These are phyloP conservation scores for Danielozyma ontarioensis DNA, from an alignment of 805 yeast species.

Conservation along the genomic window DNA sequence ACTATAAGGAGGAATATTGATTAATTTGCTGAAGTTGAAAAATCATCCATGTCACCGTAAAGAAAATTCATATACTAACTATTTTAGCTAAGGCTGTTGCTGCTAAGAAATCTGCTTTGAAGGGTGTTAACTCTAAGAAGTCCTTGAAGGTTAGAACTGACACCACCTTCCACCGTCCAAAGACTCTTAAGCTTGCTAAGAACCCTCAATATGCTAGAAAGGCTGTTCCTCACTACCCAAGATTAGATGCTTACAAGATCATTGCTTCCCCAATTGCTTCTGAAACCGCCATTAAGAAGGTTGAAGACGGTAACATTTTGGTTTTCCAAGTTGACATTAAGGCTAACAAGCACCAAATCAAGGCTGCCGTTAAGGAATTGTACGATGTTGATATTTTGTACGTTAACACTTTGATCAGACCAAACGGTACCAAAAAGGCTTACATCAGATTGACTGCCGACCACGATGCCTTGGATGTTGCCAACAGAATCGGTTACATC, in stretches of 20 bases:
- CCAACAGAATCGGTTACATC: constrained; percentile 99
- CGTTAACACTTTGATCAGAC: constrained; percentile 96
- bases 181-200: constrained; percentile 92
- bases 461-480: constrained; percentile 98
- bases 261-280: constrained; percentile 93
- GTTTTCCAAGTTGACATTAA: constrained; percentile 97
- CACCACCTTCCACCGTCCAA: constrained; percentile 95
- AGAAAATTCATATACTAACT: too few relatives aligned
- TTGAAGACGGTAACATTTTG: constrained; percentile 98
- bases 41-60: too few relatives aligned
- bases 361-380: constrained; percentile 95
- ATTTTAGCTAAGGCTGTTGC: constrained; percentile 72
- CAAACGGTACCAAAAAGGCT: constrained; percentile 99
- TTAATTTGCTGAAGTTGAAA: too few relatives aligned
- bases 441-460: constrained; percentile 98
- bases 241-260: constrained; percentile 93
- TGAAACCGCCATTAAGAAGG: constrained; percentile 99
- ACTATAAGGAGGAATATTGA: too few relatives aligned
- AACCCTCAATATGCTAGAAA: constrained; percentile 92
- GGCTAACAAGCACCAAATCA: constrained; percentile 98
- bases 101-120: constrained; percentile 98
- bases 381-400: constrained; percentile 92
- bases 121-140: constrained; percentile 93
- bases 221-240: constrained; percentile 95
- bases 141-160: constrained; percentile 89